Conservation (phyloP, 1,284 basidiomycete species). For the Peniophora sp. region DNA sequence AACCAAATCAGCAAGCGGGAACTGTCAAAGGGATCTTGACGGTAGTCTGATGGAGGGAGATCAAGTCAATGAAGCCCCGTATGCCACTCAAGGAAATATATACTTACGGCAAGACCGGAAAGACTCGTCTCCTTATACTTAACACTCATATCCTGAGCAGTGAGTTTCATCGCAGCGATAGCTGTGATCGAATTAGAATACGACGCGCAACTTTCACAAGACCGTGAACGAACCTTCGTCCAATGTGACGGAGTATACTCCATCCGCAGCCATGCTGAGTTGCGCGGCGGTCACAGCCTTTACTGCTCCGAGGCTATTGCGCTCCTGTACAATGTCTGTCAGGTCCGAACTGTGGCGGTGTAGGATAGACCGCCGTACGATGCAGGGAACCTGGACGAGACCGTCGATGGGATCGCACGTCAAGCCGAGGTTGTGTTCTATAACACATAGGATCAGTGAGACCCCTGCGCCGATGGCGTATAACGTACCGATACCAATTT, state of each 20-base stretch:
- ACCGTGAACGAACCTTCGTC: slow-evolving; percentile 49
- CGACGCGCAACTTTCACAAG: neutral
- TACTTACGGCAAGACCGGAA: slow-evolving; percentile 34
- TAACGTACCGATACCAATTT: slow-evolving; percentile 82
- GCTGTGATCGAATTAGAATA: slow-evolving; percentile 32
- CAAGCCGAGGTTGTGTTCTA: slow-evolving; percentile 80
- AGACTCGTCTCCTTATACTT: slow-evolving; percentile 92
- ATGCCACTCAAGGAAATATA: slow-evolving; percentile 5
- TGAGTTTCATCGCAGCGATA: slow-evolving; percentile 92
- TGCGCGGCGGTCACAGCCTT: slow-evolving; percentile 92
- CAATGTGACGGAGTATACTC: slow-evolving; percentile 79
- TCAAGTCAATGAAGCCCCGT: slow-evolving; percentile 50
- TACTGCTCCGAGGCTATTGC: slow-evolving; percentile 82
- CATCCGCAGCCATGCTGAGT: slow-evolving; percentile 85
- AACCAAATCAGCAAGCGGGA: slow-evolving; percentile 26
- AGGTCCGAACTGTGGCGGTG: slow-evolving; percentile 3
- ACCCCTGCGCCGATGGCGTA: slow-evolving; percentile 8
- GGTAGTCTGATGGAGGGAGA: slow-evolving; percentile 23
- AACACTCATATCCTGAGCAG: slow-evolving; percentile 81
- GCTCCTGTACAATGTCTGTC: slow-evolving; percentile 42
- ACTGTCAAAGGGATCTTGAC: slow-evolving; percentile 36
- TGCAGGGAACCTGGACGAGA: slow-evolving; percentile 90
- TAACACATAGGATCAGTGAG: slow-evolving; percentile 1
- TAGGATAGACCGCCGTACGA: slow-evolving; percentile 46
- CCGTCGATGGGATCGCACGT: slow-evolving; percentile 94